Evolutionary conservation across 306 rosid species (phyloP), one percentile per base, ranked within the genome.

Genomic region (Argentina anserina): DNA sequence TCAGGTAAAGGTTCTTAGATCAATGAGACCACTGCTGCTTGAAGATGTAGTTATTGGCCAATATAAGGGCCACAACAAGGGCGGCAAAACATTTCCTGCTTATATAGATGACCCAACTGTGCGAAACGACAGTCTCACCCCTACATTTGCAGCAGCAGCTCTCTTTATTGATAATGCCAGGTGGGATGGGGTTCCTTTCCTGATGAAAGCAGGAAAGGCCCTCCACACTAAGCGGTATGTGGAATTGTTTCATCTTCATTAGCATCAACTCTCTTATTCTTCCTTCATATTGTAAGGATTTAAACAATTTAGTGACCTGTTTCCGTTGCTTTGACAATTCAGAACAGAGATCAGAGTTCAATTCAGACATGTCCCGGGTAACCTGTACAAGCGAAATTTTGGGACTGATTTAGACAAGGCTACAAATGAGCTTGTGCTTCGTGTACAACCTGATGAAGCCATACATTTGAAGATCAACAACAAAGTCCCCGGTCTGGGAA

Each of bases 161-260:
- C 93, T 94, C 78, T 94, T 94, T 72, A 85, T 94, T 37, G 71
- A 87, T 85, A 94, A 94, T 78, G 98, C 96, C 34, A 84, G 98
- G 86, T 94, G 98, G 98, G 98, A 94, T 77, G 97, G 97, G 20
- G 97, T 94, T 82, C 98, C 98, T 61, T 91, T 94, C 81, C 88
- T 94, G 64, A 91, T 94, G 98, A 94, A 89, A 84, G 97, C 98
- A 42, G 97, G 98, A 76, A 94, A 94, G 87, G 98, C 98, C 71
- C 95, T 94, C 61, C 88, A 94, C 79, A 91, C 97, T 20, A 94
- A 81, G 80, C 83, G 89, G 98, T 89, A 81, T 26, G 70, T 18
- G 52, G 26, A 64, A 37, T 39, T 29, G 12, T 79, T 52, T 74
- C n/a, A 42, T 67, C 62, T 59, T 41, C 31, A 31, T 70, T 29